A percentile compares a stretch with the other conserved stretches of the same genome.
Evolutionary conservation across 1,139 yeast genomes (phyloP).

Genomic region (Insectozyma bohioensis): DNA sequence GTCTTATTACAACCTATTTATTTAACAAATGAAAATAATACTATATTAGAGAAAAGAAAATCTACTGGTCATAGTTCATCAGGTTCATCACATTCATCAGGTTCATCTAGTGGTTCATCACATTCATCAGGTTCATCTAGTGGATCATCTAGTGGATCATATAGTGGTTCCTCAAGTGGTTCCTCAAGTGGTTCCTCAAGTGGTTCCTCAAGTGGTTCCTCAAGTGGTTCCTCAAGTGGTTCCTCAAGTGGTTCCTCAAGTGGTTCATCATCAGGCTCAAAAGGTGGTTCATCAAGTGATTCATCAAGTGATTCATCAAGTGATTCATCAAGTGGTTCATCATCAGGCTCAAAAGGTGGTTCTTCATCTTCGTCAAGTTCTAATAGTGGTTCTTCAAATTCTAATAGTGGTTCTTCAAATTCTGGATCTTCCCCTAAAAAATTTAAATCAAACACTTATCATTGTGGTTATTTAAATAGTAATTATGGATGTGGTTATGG

Average conservation of each 20-base stretch:
- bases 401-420: neutral
- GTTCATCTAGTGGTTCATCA: constrained; percentile 11
- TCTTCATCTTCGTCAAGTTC: constrained; percentile 2
- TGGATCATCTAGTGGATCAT: constrained; percentile 11
- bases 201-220: constrained; percentile 14
- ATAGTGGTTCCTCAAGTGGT: constrained; percentile 12
- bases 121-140: no score
- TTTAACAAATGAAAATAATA: neutral
- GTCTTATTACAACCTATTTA: constrained; percentile 1
- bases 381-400: constrained; percentile 5
- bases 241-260: constrained; percentile 14
- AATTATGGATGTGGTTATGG: constrained; percentile 13
- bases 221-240: constrained; percentile 13
- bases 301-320: constrained; percentile 5
- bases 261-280: constrained; percentile 8
- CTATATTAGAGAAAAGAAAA: no score
- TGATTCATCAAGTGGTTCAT: neutral
- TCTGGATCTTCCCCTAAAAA: no score
- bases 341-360: neutral
- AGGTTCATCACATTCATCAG: constrained; percentile 6
- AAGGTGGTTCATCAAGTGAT: constrained; percentile 10
- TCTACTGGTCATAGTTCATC: constrained; percentile 7
- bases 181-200: constrained; percentile 14
- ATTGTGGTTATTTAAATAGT: constrained; percentile 7
- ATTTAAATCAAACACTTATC: no score